Base-by-base conservation (phyloP, 768 basidiomycete genomes). In the Leucocoprinus leucothites region DNA sequence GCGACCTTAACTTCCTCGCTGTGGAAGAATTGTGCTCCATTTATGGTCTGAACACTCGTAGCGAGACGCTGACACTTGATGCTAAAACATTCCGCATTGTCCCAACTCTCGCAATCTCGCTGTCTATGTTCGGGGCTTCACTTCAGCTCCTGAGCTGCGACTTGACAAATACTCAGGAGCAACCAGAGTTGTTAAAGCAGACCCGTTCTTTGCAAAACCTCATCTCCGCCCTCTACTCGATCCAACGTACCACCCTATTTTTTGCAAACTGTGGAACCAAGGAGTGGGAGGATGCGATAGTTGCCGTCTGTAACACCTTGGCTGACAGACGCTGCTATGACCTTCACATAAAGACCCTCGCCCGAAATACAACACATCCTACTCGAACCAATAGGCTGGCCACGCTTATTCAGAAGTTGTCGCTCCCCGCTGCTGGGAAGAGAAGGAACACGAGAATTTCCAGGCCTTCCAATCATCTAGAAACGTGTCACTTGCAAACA, bases 1-100 rank as follows among this genome's bases (percentile, higher is more conserved):
- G 54, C 48, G 41, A 56, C 54, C 26, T 56, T 47, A 56, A 56
- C 16, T 49, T 56, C 40, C 54, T 56, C 22, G 36, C 48, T 13
- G 40, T 56, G 38, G 40, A 34, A 3, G 21, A 43, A 36, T 18
- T 49, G 22, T 56, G 54, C 18, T 49, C 54, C 3, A 43, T 41
- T 41, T 49, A 56, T 41, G 26, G 41, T 13, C 18, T 56, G 21
- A 38, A 49, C 6, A 38, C 41, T 22, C 28, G 28, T 11, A n/a
- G 18, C 14, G 54, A 40, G 11, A 35, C 21, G 3, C 34, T 56
- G 21, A 18, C 22, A 3, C 54, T 56, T 24, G 41, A 56, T 7
- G 24, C 19, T 9, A 5, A 16, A 3, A 49, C 47, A 5, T 8
- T 56, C 21, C 48, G 38, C 2, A 13, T 43, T 21, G 16, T 49